These are phyloP conservation scores for Trametes punicea DNA, from an alignment of 768 basidiomycete genomes.

Conservation along the genomic window DNA sequence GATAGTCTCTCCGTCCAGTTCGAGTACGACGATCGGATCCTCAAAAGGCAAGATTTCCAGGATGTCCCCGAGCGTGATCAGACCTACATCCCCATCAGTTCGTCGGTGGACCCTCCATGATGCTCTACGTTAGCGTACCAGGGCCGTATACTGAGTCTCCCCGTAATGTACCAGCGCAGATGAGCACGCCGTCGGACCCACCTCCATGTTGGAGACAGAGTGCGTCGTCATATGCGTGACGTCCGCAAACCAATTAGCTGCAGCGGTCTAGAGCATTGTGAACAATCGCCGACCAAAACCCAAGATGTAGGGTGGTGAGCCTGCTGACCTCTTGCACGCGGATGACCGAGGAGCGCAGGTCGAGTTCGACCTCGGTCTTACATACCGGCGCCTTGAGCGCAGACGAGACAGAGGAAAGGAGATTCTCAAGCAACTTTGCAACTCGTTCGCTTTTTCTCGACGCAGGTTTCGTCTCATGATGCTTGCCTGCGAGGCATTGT, in stretches of 20 bases:
- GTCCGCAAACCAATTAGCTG: constrained; percentile 84
- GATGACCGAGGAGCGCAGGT: constrained; percentile 72
- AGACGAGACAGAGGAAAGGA: constrained; percentile 66
- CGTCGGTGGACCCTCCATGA: not conserved
- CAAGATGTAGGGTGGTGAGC: too few species aligned
- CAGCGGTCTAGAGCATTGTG: constrained; percentile 48
- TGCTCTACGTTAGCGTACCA: constrained; percentile 40
- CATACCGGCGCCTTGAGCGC: constrained; percentile 77
- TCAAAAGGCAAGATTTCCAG: constrained; percentile 88
- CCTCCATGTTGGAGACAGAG: constrained; percentile 53
- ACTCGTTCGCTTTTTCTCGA: constrained; percentile 45
- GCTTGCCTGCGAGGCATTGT: constrained; percentile 47
- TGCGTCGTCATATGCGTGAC: constrained; percentile 78
- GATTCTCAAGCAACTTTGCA: constrained; percentile 51
- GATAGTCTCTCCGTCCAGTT: constrained; percentile 72
- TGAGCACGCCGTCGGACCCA: constrained; percentile 76
- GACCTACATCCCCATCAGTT: constrained; percentile 38
- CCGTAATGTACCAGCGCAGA: constrained; percentile 80
- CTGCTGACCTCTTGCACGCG: constrained; percentile 66
- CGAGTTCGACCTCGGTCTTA: constrained; percentile 59
- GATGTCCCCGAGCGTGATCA: constrained; percentile 80
- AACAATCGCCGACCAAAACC: not conserved
- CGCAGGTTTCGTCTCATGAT: constrained; percentile 57
- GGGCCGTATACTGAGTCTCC: constrained; percentile 85
- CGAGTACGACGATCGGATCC: constrained; percentile 78